Base-by-base conservation (phyloP, 2,329 filamentous ascomycete genomes). In the Magnaporthiopsis rhizophila region DNA sequence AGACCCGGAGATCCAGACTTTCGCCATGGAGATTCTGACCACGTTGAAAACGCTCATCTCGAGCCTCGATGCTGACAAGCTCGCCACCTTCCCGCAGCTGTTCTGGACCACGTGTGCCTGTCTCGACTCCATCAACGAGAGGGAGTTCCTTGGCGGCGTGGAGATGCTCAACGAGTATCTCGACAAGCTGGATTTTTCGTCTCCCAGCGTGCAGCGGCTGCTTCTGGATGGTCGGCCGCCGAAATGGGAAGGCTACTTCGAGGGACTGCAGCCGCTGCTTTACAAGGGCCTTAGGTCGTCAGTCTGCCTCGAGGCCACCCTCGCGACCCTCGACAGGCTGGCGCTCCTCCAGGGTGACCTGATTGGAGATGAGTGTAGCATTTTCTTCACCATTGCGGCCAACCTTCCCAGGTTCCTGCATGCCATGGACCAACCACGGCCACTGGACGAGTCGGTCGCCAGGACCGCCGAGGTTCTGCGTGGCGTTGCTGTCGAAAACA, bases 81-180 rank as follows among this genome's bases (percentile, higher is more conserved):
- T 99, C 2, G 77, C 96, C 61, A 87, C 88, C n/a, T 97, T 97
- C 68, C 95, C 95, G 1, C 94, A 98, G 71, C 80, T 99, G 0
- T 98, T 99, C 76, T 99, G 96, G 96, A 96, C 94, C 0, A 97
- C 91, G 0, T 97, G 93, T 71, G 95, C 95, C 13, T 99, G 95
- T 73, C 79, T 99, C 26, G 93, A 98, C 72, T 98, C 95, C 0
- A 96, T 98, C 71, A 96, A 98, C 68, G 96, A 99, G 76, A 86
- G 89, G 28, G 95, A 99, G 72, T 99, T 97, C 67, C 84, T 95
- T 67, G 95, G 97, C 73, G 92, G 91, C 28, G 80, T 97, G 15
- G 89, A 90, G 63, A 97, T 99, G 90, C 83, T 99, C 12, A 90
- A 96, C 65, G 90, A 90, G 71, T 87, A 96, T 50, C 78, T 99